Base-by-base conservation (phyloP, 2,329 filamentous ascomycete genomes). In the Aspergillus ustus region DNA sequence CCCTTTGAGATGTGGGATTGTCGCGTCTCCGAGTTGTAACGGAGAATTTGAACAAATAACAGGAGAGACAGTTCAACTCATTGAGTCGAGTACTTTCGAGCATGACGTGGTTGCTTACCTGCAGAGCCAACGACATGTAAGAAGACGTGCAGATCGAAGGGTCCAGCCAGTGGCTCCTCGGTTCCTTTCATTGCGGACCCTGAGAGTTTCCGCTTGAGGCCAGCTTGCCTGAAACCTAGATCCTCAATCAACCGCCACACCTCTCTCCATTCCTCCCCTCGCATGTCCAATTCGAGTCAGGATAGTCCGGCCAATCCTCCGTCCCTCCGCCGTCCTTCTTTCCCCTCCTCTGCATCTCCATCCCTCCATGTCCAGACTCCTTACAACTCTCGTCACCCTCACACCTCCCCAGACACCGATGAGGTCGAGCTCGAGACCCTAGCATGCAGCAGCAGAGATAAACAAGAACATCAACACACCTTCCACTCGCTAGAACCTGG, bases 191-290 rank as follows among this genome's bases (percentile, higher is more conserved):
- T 13, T 58, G 56, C 37, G 31, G 49, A 40, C 19, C 34, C 46
- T 31, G 52, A 44, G 56, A 46, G 43, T 40, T 52, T 51, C 54
- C 59, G 46, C 51, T 62, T 64, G 60, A 73, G 71, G 71, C 69
- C 71, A 73, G 69, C 66, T 73, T 69, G 68, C 65, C 64, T 66
- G 59, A 66, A 60, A 40, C 34, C 11, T 40, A 5, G 34, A 46
- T 37, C 34, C 34, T 44, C 29, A 43, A 40, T 22, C 43, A 53
- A 46, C 52, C 54, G 34, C 53, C 49, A 52, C 44, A 37, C 34
- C 40, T 28, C 43, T 51, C 29, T 48, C 44, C 25, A 55, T 61
- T 59, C 46, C 59, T 25, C 57, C 61, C 56, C 44, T 60, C 62
- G 60, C 52, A 62, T 63, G 59, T 53, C 52, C 59, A 48, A 57